A percentile compares a stretch with the other conserved stretches of the same genome.
Evolutionary conservation across 306 rosid species (phyloP).

Genomic region (Notholithocarpus densiflorus): DNA sequence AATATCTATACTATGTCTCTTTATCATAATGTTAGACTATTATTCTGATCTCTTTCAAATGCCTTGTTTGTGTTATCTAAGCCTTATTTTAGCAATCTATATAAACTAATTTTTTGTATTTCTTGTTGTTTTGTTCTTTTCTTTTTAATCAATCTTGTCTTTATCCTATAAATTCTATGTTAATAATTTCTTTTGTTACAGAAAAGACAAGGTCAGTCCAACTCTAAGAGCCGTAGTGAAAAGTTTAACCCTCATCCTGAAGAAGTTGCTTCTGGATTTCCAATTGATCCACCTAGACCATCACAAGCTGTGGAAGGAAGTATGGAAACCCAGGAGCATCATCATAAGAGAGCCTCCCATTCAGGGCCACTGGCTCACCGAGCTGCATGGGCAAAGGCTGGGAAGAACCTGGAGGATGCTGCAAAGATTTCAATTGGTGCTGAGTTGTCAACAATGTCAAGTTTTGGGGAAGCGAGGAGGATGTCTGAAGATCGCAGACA

Average conservation of each 20-base stretch:
- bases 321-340: slow-evolving; percentile 46
- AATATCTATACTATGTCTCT: background rate
- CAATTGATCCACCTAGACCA: slow-evolving; percentile 98
- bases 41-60: background rate
- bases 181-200: slow-evolving; percentile 24
- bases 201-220: slow-evolving; percentile 80
- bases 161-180: background rate
- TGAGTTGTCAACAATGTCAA: slow-evolving; percentile 62
- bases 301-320: slow-evolving; percentile 67
- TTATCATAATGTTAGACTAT: background rate
- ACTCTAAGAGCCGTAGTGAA: slow-evolving; percentile 91
- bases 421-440: slow-evolving; percentile 75
- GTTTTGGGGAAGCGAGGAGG: slow-evolving; percentile 87
- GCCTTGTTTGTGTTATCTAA: background rate
- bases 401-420: slow-evolving; percentile 72
- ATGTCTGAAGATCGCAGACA: slow-evolving; percentile 85
- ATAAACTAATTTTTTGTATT: background rate
- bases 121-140: background rate
- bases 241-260: slow-evolving; percentile 95
- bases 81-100: background rate
- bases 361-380: slow-evolving; percentile 95
- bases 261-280: slow-evolving; percentile 97
- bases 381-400: slow-evolving; percentile 81
- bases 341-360: slow-evolving; percentile 95
- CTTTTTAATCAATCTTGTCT: background rate